A percentile compares a stretch with the other conserved stretches of the same genome.
phyloP scores from a whole-genome alignment of 1,284 basidiomycete genomes.

The Meira nashicola region DNA sequence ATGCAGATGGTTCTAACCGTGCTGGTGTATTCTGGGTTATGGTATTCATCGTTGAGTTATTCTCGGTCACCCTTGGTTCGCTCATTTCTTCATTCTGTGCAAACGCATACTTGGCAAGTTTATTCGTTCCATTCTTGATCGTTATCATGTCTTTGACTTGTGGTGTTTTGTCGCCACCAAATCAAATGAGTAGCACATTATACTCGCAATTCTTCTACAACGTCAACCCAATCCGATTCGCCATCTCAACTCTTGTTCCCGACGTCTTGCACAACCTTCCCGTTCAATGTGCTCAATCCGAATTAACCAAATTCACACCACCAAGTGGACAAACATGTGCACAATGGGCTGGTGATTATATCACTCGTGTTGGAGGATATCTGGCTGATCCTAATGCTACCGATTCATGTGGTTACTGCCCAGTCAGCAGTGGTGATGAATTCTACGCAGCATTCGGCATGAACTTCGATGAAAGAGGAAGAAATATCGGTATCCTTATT shows the following conservation, averaged over 20 bases:
- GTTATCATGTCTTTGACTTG: constrained; percentile 54
- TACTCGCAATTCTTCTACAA: constrained; percentile 43
- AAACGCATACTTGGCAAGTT: constrained; percentile 64
- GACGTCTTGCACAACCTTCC: constrained; percentile 72
- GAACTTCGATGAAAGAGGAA: constrained; percentile 54
- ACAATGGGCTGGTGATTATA: constrained; percentile 53
- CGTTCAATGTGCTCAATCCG: constrained; percentile 65
- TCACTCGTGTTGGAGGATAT: constrained; percentile 69
- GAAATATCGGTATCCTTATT: constrained; percentile 36
- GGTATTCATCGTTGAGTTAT: constrained; percentile 35
- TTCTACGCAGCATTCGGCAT: constrained; percentile 70
- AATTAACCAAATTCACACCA: constrained; percentile 63
- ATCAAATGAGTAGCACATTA: constrained; percentile 27
- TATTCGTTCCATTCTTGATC: constrained; percentile 71
- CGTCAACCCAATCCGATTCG: constrained; percentile 40
- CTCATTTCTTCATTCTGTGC: constrained; percentile 56
- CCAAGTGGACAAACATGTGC: constrained; percentile 70
- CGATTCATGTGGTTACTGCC: constrained; percentile 55
- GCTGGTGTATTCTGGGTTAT: constrained; percentile 70
- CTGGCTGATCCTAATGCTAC: constrained; percentile 64
- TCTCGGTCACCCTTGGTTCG: constrained; percentile 32
- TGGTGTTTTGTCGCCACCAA: constrained; percentile 67
- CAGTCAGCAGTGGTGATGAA: constrained; percentile 75
- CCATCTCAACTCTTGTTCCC: constrained; percentile 60
- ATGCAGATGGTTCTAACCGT: constrained; percentile 54